Base-by-base conservation (phyloP, 2,329 filamentous ascomycete genomes). In the Chlorencoelia australis region DNA sequence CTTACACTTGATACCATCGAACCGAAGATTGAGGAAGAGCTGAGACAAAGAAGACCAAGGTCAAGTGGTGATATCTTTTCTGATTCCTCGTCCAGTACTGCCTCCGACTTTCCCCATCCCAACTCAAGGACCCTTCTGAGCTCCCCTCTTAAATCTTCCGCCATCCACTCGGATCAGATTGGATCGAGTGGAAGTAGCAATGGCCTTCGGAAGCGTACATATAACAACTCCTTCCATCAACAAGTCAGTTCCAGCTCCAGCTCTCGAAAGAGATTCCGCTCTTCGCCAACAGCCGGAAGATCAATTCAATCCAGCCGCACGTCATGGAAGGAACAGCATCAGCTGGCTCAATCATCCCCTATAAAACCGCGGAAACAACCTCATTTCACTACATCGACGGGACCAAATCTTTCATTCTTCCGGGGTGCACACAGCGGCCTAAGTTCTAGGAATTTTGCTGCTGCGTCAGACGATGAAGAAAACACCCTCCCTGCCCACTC, bases 1-100 rank as follows among this genome's bases (percentile, higher is more conserved):
- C 73, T 94, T 58, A 84, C 82, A 45, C 75, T 93, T 54, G 84
- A 87, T 58, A 79, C 71, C 43, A 85, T 94, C 63, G 86, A 94
- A 62, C 85, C 86, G 34, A 82, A 80, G 58, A 67, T 89, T 45
- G 81, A 89, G 56, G 75, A 87, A 56, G 75, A 89, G 62, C 69
- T 88, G 57, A 75, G 81, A 63, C 44, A 39, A 8, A 73, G 79
- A 50, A 73, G 82, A 51, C 68, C 79, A 37, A 67, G 67, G 47
- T 68, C 66, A 48, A 67, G 68, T 51, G 80, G 78, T 54, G 86
- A 93, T 53, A 74, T 81, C 45, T 69, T 86, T 43, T 94, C 86
- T 47, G 86, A 94, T 62, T 87, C 85, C 17, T 94, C 86, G 3
- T 91, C 85, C 1, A 53, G 49, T 33, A 85, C 78, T 56, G 72